Conservation (phyloP, 1,139 yeast species). For the Diutina ranongensis region DNA sequence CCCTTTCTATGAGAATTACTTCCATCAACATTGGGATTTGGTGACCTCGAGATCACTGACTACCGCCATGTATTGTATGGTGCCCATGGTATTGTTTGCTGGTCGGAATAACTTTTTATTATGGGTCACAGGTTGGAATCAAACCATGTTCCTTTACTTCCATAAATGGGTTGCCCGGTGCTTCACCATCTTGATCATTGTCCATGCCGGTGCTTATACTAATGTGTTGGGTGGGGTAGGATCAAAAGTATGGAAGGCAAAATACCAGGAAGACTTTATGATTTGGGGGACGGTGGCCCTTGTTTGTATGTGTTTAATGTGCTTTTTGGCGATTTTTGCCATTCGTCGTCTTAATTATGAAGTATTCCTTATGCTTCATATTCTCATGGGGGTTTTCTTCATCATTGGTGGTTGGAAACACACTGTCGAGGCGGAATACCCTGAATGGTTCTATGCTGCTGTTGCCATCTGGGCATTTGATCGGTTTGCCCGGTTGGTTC, state of each 20-base stretch:
- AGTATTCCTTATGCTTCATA: slow-evolving; percentile 28
- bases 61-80: not conserved
- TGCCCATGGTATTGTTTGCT: not conserved
- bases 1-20: not conserved
- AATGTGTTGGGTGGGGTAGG: slow-evolving; percentile 8
- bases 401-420: slow-evolving; percentile 38
- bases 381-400: slow-evolving; percentile 27
- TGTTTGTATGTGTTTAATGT: slow-evolving; percentile 2
- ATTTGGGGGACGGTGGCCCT: slow-evolving; percentile 9
- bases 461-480: slow-evolving; percentile 10
- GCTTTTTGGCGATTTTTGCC: not conserved
- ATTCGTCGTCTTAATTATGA: slow-evolving; percentile 23
- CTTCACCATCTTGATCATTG: slow-evolving; percentile 17
- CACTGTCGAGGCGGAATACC: slow-evolving; percentile 27
- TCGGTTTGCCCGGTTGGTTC: slow-evolving; percentile 9
- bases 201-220: slow-evolving; percentile 30
- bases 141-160: not conserved
- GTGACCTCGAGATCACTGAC: not conserved
- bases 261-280: slow-evolving; percentile 8
- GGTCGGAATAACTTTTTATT: slow-evolving; percentile 5
- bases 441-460: slow-evolving; percentile 10
- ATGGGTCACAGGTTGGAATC: not conserved
- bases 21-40: not conserved
- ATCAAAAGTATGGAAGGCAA: slow-evolving; percentile 9
- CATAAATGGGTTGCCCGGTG: slow-evolving; percentile 12